These are phyloP conservation scores for Yamadazyma dendronema DNA, from an alignment of 1,139 yeast genomes.

Conservation along the genomic window DNA sequence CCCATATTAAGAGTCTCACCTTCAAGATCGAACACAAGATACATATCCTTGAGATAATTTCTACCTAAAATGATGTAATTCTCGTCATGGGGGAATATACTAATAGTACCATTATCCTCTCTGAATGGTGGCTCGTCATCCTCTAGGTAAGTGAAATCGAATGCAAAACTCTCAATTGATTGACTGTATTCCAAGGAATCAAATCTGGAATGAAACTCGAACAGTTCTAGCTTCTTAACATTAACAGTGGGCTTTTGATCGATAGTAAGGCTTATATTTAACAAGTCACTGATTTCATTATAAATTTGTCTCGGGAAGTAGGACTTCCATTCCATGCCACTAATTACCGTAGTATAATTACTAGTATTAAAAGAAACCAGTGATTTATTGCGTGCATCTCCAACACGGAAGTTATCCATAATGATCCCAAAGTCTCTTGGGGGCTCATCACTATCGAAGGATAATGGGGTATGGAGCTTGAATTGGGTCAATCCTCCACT, in stretches of 20 bases:
- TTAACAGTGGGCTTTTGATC: no score
- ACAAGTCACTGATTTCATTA: no score
- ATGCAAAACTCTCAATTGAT: neutral
- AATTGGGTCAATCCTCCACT: neutral
- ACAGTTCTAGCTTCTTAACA: no score
- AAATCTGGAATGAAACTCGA: neutral
- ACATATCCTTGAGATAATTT: neutral
- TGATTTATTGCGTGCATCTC: no score
- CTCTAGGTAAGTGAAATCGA: no score
- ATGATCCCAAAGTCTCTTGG: neutral
- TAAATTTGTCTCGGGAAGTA: no score
- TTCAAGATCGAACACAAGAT: neutral
- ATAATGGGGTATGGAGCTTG: neutral
- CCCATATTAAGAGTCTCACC: neutral
- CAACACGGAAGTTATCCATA: neutral
- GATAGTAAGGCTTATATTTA: no score
- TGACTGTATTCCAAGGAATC: neutral
- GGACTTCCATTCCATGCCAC: no score
- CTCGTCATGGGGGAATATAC: neutral
- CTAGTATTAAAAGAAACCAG: no score
- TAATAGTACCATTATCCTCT: neutral
- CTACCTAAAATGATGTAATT: neutral
- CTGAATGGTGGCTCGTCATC: no score
- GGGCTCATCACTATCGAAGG: neutral
- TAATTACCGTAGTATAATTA: no score